phyloP scores from a whole-genome alignment of 768 basidiomycete species.

The Sistotremastrum niveocremeum region DNA sequence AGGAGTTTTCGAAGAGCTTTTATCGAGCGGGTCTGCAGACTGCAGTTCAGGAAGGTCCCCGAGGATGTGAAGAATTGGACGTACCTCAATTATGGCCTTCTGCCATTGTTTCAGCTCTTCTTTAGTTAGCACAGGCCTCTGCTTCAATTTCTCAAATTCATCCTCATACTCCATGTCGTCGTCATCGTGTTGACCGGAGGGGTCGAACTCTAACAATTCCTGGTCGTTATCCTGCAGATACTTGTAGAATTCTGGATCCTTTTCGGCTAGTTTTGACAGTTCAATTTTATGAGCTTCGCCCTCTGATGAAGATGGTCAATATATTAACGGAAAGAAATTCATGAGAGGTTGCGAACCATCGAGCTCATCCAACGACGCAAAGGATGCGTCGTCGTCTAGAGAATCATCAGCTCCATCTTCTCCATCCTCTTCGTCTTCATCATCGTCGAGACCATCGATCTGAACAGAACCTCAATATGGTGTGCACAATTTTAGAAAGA shows the following conservation, averaged over 20 bases:
- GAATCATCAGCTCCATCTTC: constrained; percentile 15
- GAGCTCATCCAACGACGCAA: constrained; percentile 66
- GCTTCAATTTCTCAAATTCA: constrained; percentile 15
- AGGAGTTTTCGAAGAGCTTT: constrained; percentile 72
- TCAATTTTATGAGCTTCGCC: constrained; percentile 66
- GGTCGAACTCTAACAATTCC: constrained; percentile 75
- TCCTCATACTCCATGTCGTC: constrained; percentile 35
- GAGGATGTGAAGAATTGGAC: constrained; percentile 6
- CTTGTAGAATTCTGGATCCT: constrained; percentile 98
- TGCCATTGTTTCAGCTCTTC: constrained; percentile 74
- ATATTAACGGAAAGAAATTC: not conserved
- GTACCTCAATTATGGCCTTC: constrained; percentile 71
- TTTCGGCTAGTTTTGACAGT: constrained; percentile 79
- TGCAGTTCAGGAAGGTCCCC: not conserved
- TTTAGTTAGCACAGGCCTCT: constrained; percentile 47
- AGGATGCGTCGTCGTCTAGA: constrained; percentile 46
- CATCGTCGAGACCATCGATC: constrained; percentile 8
- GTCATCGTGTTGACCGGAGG: constrained; percentile 24
- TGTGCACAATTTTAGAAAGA: constrained; percentile 3
- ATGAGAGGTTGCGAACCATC: constrained; percentile 32
- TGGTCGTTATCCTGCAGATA: constrained; percentile 93
- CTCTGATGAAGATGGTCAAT: constrained; percentile 34
- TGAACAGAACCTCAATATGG: not conserved
- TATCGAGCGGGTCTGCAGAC: constrained; percentile 63
- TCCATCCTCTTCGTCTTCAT: constrained; percentile 6